phyloP scores from a whole-genome alignment of 2,329 filamentous ascomycete genomes.

The Pyrenophora tritici-repentis region DNA sequence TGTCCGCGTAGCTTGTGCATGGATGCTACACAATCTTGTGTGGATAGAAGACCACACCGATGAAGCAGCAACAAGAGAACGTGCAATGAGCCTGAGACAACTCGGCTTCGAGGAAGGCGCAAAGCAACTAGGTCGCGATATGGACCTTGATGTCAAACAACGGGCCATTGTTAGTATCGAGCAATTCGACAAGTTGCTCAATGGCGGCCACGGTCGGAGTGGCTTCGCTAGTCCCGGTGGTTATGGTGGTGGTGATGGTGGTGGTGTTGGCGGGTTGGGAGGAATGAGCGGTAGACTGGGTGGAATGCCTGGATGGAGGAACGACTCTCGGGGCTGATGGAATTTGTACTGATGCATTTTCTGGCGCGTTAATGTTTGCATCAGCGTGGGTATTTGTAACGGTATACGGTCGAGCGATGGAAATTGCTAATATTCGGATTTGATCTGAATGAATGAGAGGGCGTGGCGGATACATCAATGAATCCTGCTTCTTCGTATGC shows the following conservation, averaged over 20 bases:
- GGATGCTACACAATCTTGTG: conserved; percentile 83
- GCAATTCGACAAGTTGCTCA: conserved; percentile 53
- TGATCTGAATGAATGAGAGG: too few species aligned
- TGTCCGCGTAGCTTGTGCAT: conserved; percentile 78
- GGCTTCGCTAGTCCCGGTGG: conserved; percentile 13
- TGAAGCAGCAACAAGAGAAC: conserved; percentile 64
- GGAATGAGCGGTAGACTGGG: conserved; percentile 14
- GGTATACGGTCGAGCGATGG: too few species aligned
- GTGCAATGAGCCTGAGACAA: conserved; percentile 70
- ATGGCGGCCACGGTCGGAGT: conserved; percentile 3
- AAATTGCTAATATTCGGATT: too few species aligned
- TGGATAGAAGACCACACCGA: conserved; percentile 79
- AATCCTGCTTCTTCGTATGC: too few species aligned
- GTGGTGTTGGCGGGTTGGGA: conserved; percentile 7
- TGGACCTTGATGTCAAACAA: conserved; percentile 80
- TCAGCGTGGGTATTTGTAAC: too few species aligned
- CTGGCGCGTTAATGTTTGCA: not conserved
- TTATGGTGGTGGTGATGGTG: conserved; percentile 15
- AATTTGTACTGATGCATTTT: not conserved
- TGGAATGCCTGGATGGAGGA: conserved; percentile 24
- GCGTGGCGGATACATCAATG: too few species aligned
- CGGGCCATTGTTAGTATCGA: conserved; percentile 78
- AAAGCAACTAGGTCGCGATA: conserved; percentile 68
- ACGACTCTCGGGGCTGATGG: conserved; percentile 20
- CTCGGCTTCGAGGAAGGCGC: conserved; percentile 71